These are phyloP conservation scores for Seiridium cupressi DNA, from an alignment of 2,329 filamentous ascomycete species.

Conservation along the genomic window DNA sequence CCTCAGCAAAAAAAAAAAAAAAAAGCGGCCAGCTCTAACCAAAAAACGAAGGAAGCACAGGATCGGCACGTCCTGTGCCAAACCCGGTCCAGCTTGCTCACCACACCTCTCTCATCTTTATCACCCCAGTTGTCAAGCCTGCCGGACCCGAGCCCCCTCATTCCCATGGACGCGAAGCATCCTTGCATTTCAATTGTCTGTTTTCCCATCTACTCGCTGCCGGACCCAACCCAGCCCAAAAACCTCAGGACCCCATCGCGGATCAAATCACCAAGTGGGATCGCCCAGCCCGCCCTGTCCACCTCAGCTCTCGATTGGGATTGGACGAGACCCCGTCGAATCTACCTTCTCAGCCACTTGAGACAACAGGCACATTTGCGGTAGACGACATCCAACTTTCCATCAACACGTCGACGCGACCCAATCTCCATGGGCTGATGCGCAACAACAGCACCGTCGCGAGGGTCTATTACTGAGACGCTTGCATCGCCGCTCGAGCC, in stretches of 20 bases:
- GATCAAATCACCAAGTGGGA: slow-evolving; percentile 2
- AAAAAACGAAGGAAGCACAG: neutral
- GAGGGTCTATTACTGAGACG: too few species aligned
- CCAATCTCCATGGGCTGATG: too few species aligned
- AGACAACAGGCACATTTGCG: neutral
- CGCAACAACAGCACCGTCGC: too few species aligned
- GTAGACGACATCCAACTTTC: too few species aligned
- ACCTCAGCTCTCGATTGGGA: neutral
- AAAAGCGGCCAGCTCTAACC: neutral
- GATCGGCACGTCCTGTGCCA: neutral
- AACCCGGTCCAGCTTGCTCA: neutral
- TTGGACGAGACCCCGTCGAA: neutral
- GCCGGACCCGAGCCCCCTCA: neutral
- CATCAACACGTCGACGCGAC: too few species aligned
- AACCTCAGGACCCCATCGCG: neutral
- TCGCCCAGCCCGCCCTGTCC: neutral
- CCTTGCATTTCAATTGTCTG: neutral
- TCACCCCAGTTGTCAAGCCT: neutral
- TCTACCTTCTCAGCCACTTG: neutral
- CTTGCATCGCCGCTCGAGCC: too few species aligned
- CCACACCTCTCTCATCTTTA: neutral
- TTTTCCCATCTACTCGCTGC: neutral
- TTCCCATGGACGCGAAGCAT: neutral
- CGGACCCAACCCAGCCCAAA: neutral
- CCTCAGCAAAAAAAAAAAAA: neutral